Base-by-base conservation (phyloP, 495 filamentous ascomycete species). In the Neurospora sp. region DNA sequence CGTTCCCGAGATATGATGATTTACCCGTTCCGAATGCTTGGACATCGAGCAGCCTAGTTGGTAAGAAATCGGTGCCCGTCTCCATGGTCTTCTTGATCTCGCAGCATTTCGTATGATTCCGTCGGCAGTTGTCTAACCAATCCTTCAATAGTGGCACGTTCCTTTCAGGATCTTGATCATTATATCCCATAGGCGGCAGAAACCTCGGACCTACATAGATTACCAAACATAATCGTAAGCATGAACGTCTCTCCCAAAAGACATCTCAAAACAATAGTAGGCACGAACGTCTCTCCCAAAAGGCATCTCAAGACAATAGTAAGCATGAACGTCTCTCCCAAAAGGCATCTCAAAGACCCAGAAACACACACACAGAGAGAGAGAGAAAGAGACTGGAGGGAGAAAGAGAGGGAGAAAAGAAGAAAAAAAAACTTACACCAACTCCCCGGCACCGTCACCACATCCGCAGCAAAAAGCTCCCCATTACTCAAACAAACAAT, bases 391-490 rank as follows among this genome's bases (percentile, higher is more conserved):
- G n/a, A n/a, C n/a, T n/a, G n/a, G n/a, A n/a, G n/a, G n/a, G 40
- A 12, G 12, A 5, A 5, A 44, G 18, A 6, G 16, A 18, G 5
- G 16, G 16, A 22, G n/a, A 5, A 11, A 22, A 5, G 3, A 11
- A 48, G 5, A 48, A 4, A 3, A 12, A 53, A 22, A 53, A 3
- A 53, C 46, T 53, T 22, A 53, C 46, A 12, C 46, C 46, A 53
- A 53, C 10, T 20, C n/a, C 20, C 46, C 18, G 46, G n/a, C 6
- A 53, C 46, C 18, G 0, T 18, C n/a, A 53, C 46, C 18, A 48
- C 3, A 3, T 11, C 0, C n/a, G 0, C 46, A 8, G 0, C 0
- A 22, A 48, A 48, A 0, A 48, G 1, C 0, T 48, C 46, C 46
- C 1, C 2, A 53, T 46, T 46, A 10, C 0, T 53, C 46, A 22